A percentile compares a stretch with the other conserved stretches of the same genome.
Conservation (phyloP, 2,329 filamentous ascomycete genomes). For the Scytalidium lignicola region DNA sequence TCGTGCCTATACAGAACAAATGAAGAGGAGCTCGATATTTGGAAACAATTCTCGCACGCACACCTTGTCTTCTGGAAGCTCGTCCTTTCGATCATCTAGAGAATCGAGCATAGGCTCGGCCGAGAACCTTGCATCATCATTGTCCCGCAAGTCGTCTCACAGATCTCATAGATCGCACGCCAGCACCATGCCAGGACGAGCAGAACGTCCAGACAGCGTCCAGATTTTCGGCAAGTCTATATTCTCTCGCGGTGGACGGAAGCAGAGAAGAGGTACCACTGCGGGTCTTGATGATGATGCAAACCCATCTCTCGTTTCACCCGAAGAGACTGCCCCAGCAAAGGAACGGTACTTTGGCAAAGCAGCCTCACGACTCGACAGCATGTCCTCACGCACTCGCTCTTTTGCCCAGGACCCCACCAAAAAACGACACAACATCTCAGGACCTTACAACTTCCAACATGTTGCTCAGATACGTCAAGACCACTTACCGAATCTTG, state of each 20-base stretch:
- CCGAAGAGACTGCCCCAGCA: slow-evolving; percentile 13
- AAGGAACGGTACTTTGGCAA: slow-evolving; percentile 18
- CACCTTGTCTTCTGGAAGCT: slow-evolving; percentile 50
- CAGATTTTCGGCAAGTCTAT: slow-evolving; percentile 55
- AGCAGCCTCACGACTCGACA: slow-evolving; percentile 4
- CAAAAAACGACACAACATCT: slow-evolving; percentile 40
- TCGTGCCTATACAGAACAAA: slow-evolving; percentile 53
- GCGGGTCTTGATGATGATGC: background rate
- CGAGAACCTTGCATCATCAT: slow-evolving; percentile 29
- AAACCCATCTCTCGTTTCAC: slow-evolving; percentile 6
- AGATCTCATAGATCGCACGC: slow-evolving; percentile 50
- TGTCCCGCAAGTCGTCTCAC: slow-evolving; percentile 53
- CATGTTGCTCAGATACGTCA: slow-evolving; percentile 55
- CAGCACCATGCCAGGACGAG: slow-evolving; percentile 44
- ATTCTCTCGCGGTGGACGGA: slow-evolving; percentile 47
- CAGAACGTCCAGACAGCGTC: slow-evolving; percentile 52
- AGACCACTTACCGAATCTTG: slow-evolving; percentile 39
- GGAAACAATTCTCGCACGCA: slow-evolving; percentile 40
- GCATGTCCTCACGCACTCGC: background rate
- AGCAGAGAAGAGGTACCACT: slow-evolving; percentile 43
- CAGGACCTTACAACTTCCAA: slow-evolving; percentile 62
- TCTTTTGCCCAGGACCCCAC: slow-evolving; percentile 2
- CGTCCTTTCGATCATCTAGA: slow-evolving; percentile 43
- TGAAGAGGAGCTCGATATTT: slow-evolving; percentile 47
- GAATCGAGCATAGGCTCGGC: slow-evolving; percentile 21